These are phyloP conservation scores for Pelargonium myrrhifolium DNA, from an alignment of 441 rosid species.

Conservation along the genomic window DNA sequence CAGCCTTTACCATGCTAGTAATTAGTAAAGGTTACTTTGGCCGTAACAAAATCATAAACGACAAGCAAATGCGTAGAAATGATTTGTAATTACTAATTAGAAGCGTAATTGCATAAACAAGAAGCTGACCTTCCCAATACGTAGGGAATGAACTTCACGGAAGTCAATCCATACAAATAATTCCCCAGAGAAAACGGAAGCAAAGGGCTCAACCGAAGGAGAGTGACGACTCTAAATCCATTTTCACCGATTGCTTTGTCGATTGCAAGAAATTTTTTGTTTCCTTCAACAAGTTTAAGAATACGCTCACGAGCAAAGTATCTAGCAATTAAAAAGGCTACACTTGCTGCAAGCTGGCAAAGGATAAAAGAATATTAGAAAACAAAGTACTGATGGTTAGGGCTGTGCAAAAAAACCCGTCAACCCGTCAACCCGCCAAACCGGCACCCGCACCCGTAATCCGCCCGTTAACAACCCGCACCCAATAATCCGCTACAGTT, in stretches of 20 bases:
- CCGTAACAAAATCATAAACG: too few relatives aligned
- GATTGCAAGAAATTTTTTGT: slow-evolving; percentile 91
- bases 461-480: too few relatives aligned
- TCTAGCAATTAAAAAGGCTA: slow-evolving; percentile 89
- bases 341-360: slow-evolving; percentile 82
- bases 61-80: too few relatives aligned
- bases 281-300: slow-evolving; percentile 89
- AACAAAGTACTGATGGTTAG: too few relatives aligned
- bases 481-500: too few relatives aligned
- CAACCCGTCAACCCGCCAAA: too few relatives aligned
- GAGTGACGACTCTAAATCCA: slow-evolving; percentile 86
- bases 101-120: slow-evolving; percentile 10
- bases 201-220: slow-evolving; percentile 92
- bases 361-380: slow-evolving; percentile 21
- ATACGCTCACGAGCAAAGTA: slow-evolving; percentile 93
- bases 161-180: slow-evolving; percentile 86
- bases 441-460: too few relatives aligned
- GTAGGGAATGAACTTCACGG: slow-evolving; percentile 86
- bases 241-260: slow-evolving; percentile 97
- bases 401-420: too few relatives aligned
- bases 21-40: too few relatives aligned
- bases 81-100: too few relatives aligned
- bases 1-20: too few relatives aligned
- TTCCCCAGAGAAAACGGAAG: slow-evolving; percentile 95
- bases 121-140: slow-evolving; percentile 74